Evolutionary conservation across 179 eudicot genomes (phyloP).

Genomic region (Dionaea muscipula): DNA sequence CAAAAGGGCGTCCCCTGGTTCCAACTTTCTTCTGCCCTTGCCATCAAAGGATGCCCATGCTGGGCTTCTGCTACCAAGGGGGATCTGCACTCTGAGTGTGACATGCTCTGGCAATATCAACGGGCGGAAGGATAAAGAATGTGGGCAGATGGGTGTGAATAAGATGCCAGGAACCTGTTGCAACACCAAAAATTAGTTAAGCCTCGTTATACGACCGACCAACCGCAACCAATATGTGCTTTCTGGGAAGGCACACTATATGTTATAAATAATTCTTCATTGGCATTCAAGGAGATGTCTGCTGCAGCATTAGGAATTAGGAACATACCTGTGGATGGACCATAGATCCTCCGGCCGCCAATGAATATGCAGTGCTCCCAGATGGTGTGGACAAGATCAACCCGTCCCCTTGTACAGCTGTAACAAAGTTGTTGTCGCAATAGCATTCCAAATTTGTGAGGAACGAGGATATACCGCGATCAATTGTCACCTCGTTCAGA

Average conservation of each 20-base stretch:
- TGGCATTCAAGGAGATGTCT: neutral
- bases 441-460: conserved; percentile 94
- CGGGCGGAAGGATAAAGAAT: conserved; percentile 91
- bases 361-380: conserved; percentile 96
- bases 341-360: conserved; percentile 99
- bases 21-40: conserved; percentile 61
- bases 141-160: conserved; percentile 96
- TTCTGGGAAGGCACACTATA: too few species aligned
- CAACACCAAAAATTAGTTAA: neutral
- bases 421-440: conserved; percentile 76
- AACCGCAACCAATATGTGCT: neutral
- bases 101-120: conserved; percentile 88
- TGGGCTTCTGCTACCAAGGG: conserved; percentile 71
- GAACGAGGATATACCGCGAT: conserved; percentile 85
- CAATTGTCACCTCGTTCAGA: conserved; percentile 90
- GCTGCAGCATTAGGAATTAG: neutral
- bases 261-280: too few species aligned
- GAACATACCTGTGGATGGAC: conserved; percentile 90
- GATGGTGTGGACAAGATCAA: conserved; percentile 84
- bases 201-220: neutral
- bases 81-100: conserved; percentile 72
- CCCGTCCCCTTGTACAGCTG: conserved; percentile 95
- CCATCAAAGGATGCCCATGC: conserved; percentile 98
- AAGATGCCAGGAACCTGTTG: conserved; percentile 85
- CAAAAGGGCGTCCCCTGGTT: conserved; percentile 81